Conservation (phyloP, 768 basidiomycete genomes). For the Collybia mongolica region DNA sequence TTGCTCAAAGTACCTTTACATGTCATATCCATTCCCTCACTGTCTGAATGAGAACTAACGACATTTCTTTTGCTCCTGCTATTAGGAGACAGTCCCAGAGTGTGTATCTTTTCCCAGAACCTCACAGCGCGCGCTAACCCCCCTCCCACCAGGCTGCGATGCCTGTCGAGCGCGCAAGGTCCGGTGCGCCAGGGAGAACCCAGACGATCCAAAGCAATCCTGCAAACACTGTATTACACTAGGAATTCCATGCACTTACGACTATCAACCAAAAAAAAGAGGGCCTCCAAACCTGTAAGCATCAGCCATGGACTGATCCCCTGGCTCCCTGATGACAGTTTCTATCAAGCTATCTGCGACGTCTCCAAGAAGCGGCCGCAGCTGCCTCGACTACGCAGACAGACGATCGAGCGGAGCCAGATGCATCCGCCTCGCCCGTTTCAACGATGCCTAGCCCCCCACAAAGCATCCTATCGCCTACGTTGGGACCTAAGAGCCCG, state of each 20-base stretch:
- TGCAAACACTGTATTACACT: slow-evolving; percentile 89
- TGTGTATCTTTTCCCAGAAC: slow-evolving; percentile 31
- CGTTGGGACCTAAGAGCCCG: slow-evolving; percentile 41
- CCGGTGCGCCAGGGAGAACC: slow-evolving; percentile 76
- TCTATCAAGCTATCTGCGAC: slow-evolving; percentile 63
- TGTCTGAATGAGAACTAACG: slow-evolving; percentile 31
- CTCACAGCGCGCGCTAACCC: neutral
- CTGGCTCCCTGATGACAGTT: slow-evolving; percentile 5
- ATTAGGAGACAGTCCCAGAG: slow-evolving; percentile 84
- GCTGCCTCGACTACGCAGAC: slow-evolving; percentile 45
- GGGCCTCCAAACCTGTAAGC: slow-evolving; percentile 89
- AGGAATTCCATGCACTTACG: slow-evolving; percentile 84
- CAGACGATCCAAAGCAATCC: slow-evolving; percentile 71
- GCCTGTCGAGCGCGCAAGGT: slow-evolving; percentile 87
- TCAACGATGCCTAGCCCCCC: slow-evolving; percentile 50
- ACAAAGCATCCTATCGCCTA: slow-evolving; percentile 44
- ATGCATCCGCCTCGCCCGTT: slow-evolving; percentile 42
- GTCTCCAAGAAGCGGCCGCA: slow-evolving; percentile 76
- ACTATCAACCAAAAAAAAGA: slow-evolving; percentile 91
- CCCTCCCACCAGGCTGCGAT: slow-evolving; percentile 65
- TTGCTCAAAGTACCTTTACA: slow-evolving; percentile 23
- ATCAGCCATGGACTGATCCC: slow-evolving; percentile 1
- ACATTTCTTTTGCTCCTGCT: slow-evolving; percentile 18
- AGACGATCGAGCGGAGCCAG: slow-evolving; percentile 32
- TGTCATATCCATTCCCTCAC: slow-evolving; percentile 34